Evolutionary conservation across 2,329 filamentous ascomycete genomes (phyloP).

Genomic region (Paracoccidioides brasiliensis): DNA sequence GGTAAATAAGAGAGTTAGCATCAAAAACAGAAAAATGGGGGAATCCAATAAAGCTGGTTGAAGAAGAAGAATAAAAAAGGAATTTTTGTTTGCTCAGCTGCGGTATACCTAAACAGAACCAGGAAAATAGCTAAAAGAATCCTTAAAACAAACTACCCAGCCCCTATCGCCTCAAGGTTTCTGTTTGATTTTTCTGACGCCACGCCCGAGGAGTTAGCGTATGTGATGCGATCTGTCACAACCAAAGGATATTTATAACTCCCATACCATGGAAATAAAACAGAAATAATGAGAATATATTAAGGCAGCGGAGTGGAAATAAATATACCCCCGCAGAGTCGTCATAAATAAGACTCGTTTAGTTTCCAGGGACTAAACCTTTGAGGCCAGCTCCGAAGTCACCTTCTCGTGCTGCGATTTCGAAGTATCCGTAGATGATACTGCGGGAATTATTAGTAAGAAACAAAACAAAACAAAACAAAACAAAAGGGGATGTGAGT

Average conservation of each 20-base stretch:
- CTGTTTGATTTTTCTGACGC: neutral
- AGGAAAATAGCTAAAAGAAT: neutral
- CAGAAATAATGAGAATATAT: neutral
- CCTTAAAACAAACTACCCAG: neutral
- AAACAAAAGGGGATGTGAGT: no score
- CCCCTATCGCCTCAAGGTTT: neutral
- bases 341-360: conserved; percentile 11
- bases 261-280: neutral
- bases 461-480: neutral
- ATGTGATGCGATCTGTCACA: neutral
- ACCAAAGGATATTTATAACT: neutral
- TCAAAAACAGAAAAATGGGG: neutral
- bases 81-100: neutral
- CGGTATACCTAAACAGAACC: neutral
- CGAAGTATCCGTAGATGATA: conserved; percentile 99
- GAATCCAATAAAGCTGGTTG: neutral
- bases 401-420: conserved; percentile 97
- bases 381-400: conserved; percentile 66
- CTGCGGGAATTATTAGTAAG: conserved; percentile 37
- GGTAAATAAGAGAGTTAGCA: neutral
- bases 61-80: neutral
- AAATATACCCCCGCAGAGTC: neutral
- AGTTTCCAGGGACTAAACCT: conserved; percentile 46
- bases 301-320: neutral
- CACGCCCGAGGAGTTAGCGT: neutral